Evolutionary conservation across 169 alveolate genomes (phyloP).

Genomic region (Babesia sp.): DNA sequence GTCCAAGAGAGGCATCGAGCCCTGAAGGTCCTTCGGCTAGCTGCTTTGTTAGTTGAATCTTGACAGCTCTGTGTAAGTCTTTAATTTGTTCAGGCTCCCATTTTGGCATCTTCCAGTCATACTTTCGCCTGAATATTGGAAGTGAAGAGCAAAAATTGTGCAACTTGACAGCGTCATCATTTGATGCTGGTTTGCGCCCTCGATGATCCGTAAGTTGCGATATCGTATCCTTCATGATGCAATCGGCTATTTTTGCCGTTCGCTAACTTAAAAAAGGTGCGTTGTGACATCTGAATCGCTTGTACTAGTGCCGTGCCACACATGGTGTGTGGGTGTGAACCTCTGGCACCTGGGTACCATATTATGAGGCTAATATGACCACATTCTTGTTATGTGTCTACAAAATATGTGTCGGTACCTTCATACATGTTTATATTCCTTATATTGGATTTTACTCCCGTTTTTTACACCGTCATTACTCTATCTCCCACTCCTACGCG

Average conservation of each 20-base stretch:
- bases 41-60: not conserved
- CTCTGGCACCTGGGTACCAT: slow-evolving; percentile 6
- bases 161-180: slow-evolving; percentile 49
- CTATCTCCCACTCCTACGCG: not conserved
- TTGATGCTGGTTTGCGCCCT: slow-evolving; percentile 63
- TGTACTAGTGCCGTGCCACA: slow-evolving; percentile 20
- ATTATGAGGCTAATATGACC: no score
- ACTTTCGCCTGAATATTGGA: slow-evolving; percentile 58
- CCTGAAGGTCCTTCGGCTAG: slow-evolving; percentile 19
- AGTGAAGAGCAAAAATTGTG: slow-evolving; percentile 40
- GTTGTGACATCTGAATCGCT: not conserved
- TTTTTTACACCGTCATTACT: not conserved
- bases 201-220: slow-evolving; percentile 55
- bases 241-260: not conserved
- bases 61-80: slow-evolving; percentile 35
- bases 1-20: not conserved
- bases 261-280: not conserved
- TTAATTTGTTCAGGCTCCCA: slow-evolving; percentile 51
- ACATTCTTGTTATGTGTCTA: no score
- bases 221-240: slow-evolving; percentile 43
- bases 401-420: not conserved
- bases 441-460: not conserved
- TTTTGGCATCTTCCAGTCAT: slow-evolving; percentile 64
- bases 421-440: not conserved
- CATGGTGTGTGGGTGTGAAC: slow-evolving; percentile 1